Evolutionary conservation across 1,284 basidiomycete species (phyloP), one percentile per base, ranked within the genome.

Genomic region (Tylopilus orsonianus): DNA sequence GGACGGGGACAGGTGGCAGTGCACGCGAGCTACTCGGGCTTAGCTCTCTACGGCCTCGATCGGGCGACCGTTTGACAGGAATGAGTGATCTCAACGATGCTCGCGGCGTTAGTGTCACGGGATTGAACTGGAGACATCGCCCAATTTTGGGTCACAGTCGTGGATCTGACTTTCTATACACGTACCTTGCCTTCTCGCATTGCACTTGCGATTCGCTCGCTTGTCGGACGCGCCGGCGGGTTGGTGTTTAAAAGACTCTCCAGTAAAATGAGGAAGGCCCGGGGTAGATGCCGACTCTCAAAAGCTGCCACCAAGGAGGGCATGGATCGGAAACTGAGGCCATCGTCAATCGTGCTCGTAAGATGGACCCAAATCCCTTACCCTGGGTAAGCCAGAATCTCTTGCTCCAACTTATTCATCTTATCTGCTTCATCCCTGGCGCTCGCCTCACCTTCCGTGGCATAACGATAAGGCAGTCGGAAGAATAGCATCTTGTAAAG

Each of bases 401-500:
- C 90, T 18, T 71, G 72, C 56, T 91, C 84, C 26, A 97, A 70
- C 33, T 66, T 66, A 38, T 79, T 75, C 67, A 90, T 72, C 55
- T 86, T 85, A 13, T 80, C 80, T 4, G 57, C 71, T 51, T 81
- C 85, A 19, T 73, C 74, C 41, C 62, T 63, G 8, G 66, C 70
- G 46, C 74, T 73, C 0, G 70, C 73, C 49, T 78, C 74, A 4
- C 74, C 75, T 47, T 78, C 75, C 3, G 78, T 71, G 0, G 87
- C 83, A 55, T 87, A 81, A 18, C 73, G 75, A 59, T 92, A 95
- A 0, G 92, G 92, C 18, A 93, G 66, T 26, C 79, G 78, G 68
- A 97, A 92, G 70, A 96, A 97, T 1, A 96, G 71, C 50, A 97
- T 77, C 61, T 93, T 93, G 72, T 97, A 84, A 10, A 97, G 74